Percentiles rank a stretch among this genome's conserved stretches.
Conservation (phyloP, 2,329 filamentous ascomycete genomes). For the Plenodomus tracheiphilus region DNA sequence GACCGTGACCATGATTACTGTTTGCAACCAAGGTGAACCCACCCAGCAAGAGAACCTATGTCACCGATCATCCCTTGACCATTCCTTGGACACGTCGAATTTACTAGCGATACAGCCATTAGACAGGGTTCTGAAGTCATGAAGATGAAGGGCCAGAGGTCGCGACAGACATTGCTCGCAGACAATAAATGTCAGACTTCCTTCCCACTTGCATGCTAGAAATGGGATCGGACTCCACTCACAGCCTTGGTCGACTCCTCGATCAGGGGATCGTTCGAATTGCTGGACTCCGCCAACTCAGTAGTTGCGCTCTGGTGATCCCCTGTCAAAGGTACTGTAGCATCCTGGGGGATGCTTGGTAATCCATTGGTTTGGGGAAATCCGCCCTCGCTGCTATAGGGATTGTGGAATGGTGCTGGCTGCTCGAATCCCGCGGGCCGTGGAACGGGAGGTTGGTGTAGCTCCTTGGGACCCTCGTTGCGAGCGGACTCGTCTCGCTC, state of each 20-base stretch:
- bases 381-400: slow-evolving; percentile 25
- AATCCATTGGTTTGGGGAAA: slow-evolving; percentile 37
- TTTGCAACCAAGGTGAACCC: slow-evolving; percentile 15
- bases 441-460: slow-evolving; percentile 47
- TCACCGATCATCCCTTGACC: slow-evolving; percentile 44
- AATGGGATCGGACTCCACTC: slow-evolving; percentile 51
- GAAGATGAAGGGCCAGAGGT: slow-evolving; percentile 36
- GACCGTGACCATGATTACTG: not conserved
- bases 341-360: slow-evolving; percentile 21
- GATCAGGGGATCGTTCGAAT: slow-evolving; percentile 30
- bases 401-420: slow-evolving; percentile 4
- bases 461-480: slow-evolving; percentile 66
- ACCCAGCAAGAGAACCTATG: slow-evolving; percentile 35
- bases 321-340: slow-evolving; percentile 12
- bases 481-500: slow-evolving; percentile 74
- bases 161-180: slow-evolving; percentile 44
- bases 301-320: slow-evolving; percentile 23
- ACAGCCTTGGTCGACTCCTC: slow-evolving; percentile 37
- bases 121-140: slow-evolving; percentile 54
- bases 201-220: slow-evolving; percentile 58
- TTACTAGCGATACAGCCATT: slow-evolving; percentile 60
- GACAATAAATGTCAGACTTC: slow-evolving; percentile 57
- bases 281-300: slow-evolving; percentile 18
- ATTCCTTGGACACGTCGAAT: slow-evolving; percentile 52
- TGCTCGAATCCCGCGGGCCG: slow-evolving; percentile 42